Evolutionary conservation across 208 protist genomes (phyloP), one percentile per base, ranked within the genome.

Genomic region (Leishmania arabica): DNA sequence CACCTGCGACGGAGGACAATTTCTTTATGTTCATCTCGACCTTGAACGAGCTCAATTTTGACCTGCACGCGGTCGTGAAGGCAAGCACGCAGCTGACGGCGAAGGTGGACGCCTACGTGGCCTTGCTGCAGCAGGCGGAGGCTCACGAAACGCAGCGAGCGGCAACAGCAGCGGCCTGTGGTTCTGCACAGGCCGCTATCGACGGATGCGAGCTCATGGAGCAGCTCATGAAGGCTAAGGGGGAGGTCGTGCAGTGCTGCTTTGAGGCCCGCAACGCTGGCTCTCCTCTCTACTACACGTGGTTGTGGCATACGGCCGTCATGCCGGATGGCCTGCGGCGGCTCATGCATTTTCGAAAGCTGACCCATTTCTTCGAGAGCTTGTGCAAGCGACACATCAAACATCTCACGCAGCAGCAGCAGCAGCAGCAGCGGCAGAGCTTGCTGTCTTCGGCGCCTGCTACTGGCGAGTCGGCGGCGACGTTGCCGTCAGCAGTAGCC

Each of bases 271-370:
- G 89, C 34, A 81, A 78, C 27, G 90, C 88, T 40, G 87, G 87
- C 4, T 91, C 90, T 40, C 93, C 93, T 56, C 82, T 95, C n/a
- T 91, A 92, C 84, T 95, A 93, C 81, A 79, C 86, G 3, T 97
- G 90, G 91, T 74, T 97, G 72, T 90, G 86, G 31, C 91, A 95
- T 81, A 90, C 90, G 42, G 88, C 89, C 13, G 85, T 91, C n/a
- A 70, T 93, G 45, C 84, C 90, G 54, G 87, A 89, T 69, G 93
- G 93, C 21, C 84, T 95, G 72, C 88, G 84, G 31, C 88, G 91
- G 42, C 81, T 97, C 27, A 95, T 97, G 88, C 88, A 95, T 49
- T 91, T 97, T 69, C 91, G 92, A 73, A 89, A 90, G 80, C 80
- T 86, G 45, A 82, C 87, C 15, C 84, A 90, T 54, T 82, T 80